phyloP scores from a whole-genome alignment of 306 rosid species.

The Casuarina cunninghamiana region DNA sequence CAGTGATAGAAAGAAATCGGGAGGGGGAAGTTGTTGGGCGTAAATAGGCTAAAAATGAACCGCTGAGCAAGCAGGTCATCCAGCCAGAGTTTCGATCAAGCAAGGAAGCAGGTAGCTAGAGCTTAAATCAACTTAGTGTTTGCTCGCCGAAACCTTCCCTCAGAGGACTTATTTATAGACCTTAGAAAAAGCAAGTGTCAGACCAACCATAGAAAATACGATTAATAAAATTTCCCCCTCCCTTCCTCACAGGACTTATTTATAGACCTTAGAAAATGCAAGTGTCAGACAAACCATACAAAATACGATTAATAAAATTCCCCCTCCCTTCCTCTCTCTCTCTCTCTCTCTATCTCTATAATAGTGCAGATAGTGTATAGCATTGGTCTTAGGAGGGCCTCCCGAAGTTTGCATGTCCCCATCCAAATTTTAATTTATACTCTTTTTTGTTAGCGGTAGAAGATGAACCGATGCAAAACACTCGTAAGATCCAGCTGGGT shows the following conservation, averaged over 20 bases:
- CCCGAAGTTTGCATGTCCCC: constrained; percentile 12
- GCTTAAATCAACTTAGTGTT: not conserved
- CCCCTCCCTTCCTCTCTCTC: no score
- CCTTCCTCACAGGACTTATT: no score
- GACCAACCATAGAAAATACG: no score
- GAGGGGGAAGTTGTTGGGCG: not conserved
- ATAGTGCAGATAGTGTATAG: no score
- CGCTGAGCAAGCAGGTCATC: not conserved
- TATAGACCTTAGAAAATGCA: no score
- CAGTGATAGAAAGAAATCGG: no score
- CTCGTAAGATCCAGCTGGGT: not conserved
- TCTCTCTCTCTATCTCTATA: no score
- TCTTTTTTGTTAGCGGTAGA: not conserved
- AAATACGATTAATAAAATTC: no score
- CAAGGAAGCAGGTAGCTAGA: not conserved
- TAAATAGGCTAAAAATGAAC: not conserved
- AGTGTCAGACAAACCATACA: no score
- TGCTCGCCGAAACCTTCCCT: not conserved
- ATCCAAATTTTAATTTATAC: not conserved
- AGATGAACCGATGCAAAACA: no score
- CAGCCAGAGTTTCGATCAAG: no score
- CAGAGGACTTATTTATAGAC: constrained; percentile 21
- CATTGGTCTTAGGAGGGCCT: not conserved
- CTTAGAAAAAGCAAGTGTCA: not conserved
- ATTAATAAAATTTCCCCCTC: no score